Percentiles rank a stretch among this genome's conserved stretches.
Conservation (phyloP, 768 basidiomycete genomes). For the Tephrocybe sp. region DNA sequence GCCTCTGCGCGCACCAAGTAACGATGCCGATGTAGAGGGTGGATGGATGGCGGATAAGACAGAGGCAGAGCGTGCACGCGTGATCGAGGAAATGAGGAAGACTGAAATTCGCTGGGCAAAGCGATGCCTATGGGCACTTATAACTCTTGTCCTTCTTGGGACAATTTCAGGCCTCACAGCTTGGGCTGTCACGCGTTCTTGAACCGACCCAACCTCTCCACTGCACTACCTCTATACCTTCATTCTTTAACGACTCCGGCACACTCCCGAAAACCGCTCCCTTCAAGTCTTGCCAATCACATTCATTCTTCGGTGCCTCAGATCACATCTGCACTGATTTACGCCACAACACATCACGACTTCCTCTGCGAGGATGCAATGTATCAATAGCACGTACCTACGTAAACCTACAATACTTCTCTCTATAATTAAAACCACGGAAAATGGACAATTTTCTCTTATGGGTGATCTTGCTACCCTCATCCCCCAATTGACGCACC, state of each 20-base stretch:
- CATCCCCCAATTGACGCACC: too few relatives aligned
- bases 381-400: too few relatives aligned
- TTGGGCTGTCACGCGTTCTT: constrained; percentile 30
- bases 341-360: too few relatives aligned
- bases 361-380: too few relatives aligned
- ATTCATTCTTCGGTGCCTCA: not conserved
- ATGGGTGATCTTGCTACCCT: too few relatives aligned
- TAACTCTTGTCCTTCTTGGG: constrained; percentile 41
- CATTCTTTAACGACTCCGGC: not conserved
- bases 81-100: constrained; percentile 46
- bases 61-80: constrained; percentile 44
- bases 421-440: too few relatives aligned
- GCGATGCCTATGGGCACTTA: constrained; percentile 54
- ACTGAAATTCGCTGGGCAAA: constrained; percentile 58
- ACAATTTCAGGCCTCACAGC: constrained; percentile 29
- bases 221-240: not conserved
- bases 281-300: not conserved
- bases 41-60: constrained; percentile 61
- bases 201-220: not conserved
- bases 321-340: too few relatives aligned
- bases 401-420: too few relatives aligned
- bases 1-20: constrained; percentile 45
- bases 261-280: not conserved
- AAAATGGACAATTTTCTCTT: too few relatives aligned
- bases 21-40: constrained; percentile 23